Base-by-base conservation (phyloP, 768 basidiomycete species). In the Trametes elegans region DNA sequence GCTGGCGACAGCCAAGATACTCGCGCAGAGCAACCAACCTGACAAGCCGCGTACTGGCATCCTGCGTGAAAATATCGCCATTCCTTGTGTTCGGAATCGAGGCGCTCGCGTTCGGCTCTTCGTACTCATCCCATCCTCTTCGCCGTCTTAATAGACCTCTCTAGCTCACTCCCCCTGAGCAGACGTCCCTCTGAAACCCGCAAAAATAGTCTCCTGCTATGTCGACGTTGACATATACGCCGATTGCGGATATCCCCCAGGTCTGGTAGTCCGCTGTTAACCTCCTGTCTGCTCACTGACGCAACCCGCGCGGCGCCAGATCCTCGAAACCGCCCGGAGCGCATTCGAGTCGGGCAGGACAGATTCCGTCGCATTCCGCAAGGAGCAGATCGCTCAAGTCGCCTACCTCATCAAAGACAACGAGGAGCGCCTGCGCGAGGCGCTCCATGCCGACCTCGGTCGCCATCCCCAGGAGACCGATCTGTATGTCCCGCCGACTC, bases 341-440 rank as follows among this genome's bases (percentile, higher is more conserved):
- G 80, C 79, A 6, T 90, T 90, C 68, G 70, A 71, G 26, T 70
- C 80, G 1, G 87, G 88, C 16, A 87, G 83, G 64, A 79, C 82
- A 36, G 81, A 73, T 62, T 70, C 79, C 16, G 72, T 90, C 50
- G 75, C 74, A n/a, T 89, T 78, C 64, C 76, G 90, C 61, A 90
- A 84, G 70, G 78, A 81, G 36, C 90, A 90, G 69, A 74, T 93
- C 27, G 76, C 84, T 19, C 81, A 85, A 65, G 78, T 93, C 18
- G 83, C 76, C 9, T 87, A 88, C 65, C 71, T 89, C 60, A 24
- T 90, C 64, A 76, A 88, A 67, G 90, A 93, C 68, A 90, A 93
- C 66, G 63, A 72, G 21, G 70, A 78, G 29, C 76, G 70, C 13
- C 79, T 91, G 60, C 76, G 81, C 47, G 74, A 79, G 23, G 76